Evolutionary conservation across 2,329 filamentous ascomycete species (phyloP).

Genomic region (Fusarium marasasianum): DNA sequence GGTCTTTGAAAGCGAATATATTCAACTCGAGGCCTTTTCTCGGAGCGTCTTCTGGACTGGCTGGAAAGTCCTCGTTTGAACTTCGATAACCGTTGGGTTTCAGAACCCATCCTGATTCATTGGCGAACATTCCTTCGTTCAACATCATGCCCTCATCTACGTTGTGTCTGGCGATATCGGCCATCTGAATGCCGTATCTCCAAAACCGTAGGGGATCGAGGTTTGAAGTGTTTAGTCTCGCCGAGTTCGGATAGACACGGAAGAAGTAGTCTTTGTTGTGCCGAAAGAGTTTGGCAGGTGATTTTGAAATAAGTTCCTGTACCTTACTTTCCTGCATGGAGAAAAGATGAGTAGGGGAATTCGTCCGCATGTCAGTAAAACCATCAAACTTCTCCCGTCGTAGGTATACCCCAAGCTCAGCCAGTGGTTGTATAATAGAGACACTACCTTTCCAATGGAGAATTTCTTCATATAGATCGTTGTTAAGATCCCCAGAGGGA

Average conservation of each 20-base stretch:
- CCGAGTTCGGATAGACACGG: fast-evolving
- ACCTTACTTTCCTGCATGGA: fast-evolving
- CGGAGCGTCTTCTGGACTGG: fast-evolving
- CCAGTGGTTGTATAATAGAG: background rate
- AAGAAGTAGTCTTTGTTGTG: fast-evolving
- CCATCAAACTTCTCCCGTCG: fast-evolving
- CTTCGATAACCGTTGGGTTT: background rate
- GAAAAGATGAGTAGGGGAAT: fast-evolving
- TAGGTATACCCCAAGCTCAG: background rate
- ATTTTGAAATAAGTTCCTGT: fast-evolving
- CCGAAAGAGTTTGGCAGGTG: fast-evolving
- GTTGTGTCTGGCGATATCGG: fast-evolving
- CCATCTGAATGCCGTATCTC: background rate
- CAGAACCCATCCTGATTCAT: background rate
- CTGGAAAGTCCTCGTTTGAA: fast-evolving
- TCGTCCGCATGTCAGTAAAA: fast-evolving
- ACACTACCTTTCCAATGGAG: fast-evolving
- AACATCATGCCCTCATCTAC: background rate
- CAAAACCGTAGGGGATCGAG: fast-evolving
- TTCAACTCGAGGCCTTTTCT: fast-evolving
- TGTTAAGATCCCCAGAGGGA: fast-evolving
- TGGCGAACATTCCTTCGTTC: background rate
- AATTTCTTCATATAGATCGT: fast-evolving
- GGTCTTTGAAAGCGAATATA: background rate
- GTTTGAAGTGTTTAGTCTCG: fast-evolving